phyloP scores from a whole-genome alignment of 2,329 filamentous ascomycete genomes.

The Juglanconis oblonga region DNA sequence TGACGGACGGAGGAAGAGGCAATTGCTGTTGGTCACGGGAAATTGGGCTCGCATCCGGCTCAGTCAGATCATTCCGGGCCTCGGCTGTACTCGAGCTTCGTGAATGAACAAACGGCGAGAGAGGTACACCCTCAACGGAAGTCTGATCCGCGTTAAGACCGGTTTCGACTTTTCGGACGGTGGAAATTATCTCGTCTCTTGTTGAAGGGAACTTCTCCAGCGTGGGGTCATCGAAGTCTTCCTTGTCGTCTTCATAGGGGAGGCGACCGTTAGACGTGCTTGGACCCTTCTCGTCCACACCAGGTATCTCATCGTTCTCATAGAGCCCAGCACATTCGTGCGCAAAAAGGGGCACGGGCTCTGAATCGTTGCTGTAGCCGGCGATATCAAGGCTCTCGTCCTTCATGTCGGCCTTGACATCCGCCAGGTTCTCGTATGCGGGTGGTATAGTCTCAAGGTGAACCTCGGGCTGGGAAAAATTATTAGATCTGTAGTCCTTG shows the following conservation, averaged over 20 bases:
- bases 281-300: constrained; percentile 27
- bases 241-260: constrained; percentile 22
- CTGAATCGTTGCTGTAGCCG: constrained; percentile 7
- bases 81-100: constrained; percentile 34
- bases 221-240: constrained; percentile 45
- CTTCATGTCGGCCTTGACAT: constrained; percentile 8
- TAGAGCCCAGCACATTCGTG: constrained; percentile 44
- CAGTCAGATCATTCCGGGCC: constrained; percentile 33
- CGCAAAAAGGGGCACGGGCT: constrained; percentile 12
- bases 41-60: constrained; percentile 34
- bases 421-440: not conserved
- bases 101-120: constrained; percentile 34
- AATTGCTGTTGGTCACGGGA: constrained; percentile 18
- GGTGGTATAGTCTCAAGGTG: not conserved
- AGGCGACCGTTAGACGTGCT: not conserved
- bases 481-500: not conserved
- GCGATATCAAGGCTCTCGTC: constrained; percentile 13
- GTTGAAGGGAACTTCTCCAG: constrained; percentile 48
- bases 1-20: not conserved
- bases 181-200: constrained; percentile 40
- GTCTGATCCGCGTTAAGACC: constrained; percentile 39
- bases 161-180: constrained; percentile 44
- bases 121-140: constrained; percentile 33
- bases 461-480: not conserved
- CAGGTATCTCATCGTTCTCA: constrained; percentile 28